A percentile compares a stretch with the other conserved stretches of the same genome.
Conservation (phyloP, 2,329 filamentous ascomycete species). For the Trichoderma sp. region DNA sequence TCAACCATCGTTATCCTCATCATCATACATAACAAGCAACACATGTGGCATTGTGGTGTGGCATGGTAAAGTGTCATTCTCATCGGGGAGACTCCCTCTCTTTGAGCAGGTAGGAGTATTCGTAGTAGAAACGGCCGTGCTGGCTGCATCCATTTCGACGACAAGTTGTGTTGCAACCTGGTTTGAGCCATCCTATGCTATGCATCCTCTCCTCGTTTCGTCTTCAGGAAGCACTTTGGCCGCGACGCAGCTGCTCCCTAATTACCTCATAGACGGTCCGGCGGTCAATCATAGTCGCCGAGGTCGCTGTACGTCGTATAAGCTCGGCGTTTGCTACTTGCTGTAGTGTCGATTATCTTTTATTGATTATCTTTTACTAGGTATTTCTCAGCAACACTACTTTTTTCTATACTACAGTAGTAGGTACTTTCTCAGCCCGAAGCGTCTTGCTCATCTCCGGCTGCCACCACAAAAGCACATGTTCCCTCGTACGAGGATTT, state of each 20-base stretch:
- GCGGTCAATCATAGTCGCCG: conserved; percentile 13
- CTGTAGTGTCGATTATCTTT: not conserved
- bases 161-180: conserved; percentile 3
- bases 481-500: conserved; percentile 4
- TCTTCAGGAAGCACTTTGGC: not conserved
- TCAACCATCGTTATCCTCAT: not conserved
- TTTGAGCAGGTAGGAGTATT: not conserved
- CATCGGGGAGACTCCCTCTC: not conserved
- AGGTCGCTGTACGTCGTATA: not conserved
- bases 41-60: not conserved
- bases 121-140: not conserved
- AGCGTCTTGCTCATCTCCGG: not conserved
- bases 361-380: not conserved
- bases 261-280: conserved; percentile 23
- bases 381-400: not conserved
- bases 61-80: not conserved
- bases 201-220: conserved; percentile 4
- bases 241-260: not conserved
- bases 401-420: not conserved
- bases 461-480: conserved; percentile 1
- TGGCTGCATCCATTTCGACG: conserved; percentile 6
- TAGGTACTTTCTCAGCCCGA: not conserved
- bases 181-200: not conserved
- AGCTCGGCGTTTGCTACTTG: not conserved
- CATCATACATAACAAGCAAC: not conserved